Percentiles rank a stretch among this genome's conserved stretches.
These are phyloP conservation scores for Boletellus ananiceps DNA, from an alignment of 768 basidiomycete genomes.

Conservation along the genomic window DNA sequence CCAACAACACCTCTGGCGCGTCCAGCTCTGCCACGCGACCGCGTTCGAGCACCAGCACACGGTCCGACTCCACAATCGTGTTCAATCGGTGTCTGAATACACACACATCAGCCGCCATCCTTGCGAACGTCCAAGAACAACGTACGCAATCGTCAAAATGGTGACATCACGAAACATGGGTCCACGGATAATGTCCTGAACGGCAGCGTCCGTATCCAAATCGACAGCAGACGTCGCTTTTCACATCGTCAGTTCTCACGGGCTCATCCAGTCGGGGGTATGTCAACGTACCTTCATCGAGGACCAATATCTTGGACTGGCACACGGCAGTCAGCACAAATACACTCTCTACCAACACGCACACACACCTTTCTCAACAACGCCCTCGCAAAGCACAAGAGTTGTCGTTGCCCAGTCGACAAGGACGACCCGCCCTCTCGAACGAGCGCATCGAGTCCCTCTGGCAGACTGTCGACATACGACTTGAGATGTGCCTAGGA, in stretches of 20 bases:
- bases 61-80: constrained; percentile 78
- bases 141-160: constrained; percentile 82
- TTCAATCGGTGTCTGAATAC: constrained; percentile 72
- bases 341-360: not conserved
- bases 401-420: constrained; percentile 80
- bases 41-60: constrained; percentile 75
- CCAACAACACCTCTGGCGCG: constrained; percentile 58
- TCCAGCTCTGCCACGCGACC: constrained; percentile 87
- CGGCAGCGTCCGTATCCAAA: constrained; percentile 81
- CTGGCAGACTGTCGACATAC: constrained; percentile 61
- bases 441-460: constrained; percentile 67
- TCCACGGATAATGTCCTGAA: constrained; percentile 84
- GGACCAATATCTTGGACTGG: constrained; percentile 83
- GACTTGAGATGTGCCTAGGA: constrained; percentile 60
- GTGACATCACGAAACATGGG: constrained; percentile 74
- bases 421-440: constrained; percentile 78
- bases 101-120: not conserved
- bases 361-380: constrained; percentile 61
- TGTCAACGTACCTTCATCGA: constrained; percentile 70
- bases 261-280: too few relatives aligned
- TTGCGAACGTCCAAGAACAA: constrained; percentile 6
- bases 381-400: constrained; percentile 86
- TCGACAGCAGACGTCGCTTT: constrained; percentile 88
- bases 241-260: not conserved
- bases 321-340: not conserved